Base-by-base conservation (phyloP, 768 basidiomycete genomes). In the Agrocybe praecox region DNA sequence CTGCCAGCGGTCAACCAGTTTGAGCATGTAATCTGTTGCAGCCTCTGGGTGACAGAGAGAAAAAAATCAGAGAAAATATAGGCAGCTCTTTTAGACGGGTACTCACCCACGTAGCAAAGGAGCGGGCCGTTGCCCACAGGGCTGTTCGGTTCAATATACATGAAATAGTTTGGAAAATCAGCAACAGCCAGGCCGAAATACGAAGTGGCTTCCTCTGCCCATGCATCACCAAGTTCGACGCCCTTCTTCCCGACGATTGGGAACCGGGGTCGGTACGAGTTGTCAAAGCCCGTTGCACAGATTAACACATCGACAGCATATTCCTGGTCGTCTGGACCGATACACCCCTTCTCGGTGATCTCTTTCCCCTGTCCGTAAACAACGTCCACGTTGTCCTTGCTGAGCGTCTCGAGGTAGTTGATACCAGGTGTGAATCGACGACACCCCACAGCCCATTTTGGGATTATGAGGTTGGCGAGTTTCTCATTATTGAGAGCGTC, bases 401-500 rank as follows among this genome's bases (percentile, higher is more conserved):
- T 56, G n/a, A 75, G 56, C 1, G 70, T 63, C 56, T 75, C 73
- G 10, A 75, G 68, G 55, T 73, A 74, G 11, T 67, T 67, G 18
- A 68, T 60, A 1, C 72, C 73, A 6, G 74, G 73, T 2, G 73
- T 74, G 2, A 74, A 59, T 43, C 73, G 57, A 7, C 72, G 55
- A 49, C 73, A 75, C 1, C 73, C 72, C 1, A 74, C 64, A 17
- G 64, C 67, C 57, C 68, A 75, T 7, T 58, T 62, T 1, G 72
- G 73, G 15, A 74, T 68, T 19, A 75, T 24, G 40, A 74, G 67
- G 14, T 76, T 76, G 11, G 73, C 73, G 42, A 85, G 78, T 51
- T 73, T 77, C 58, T 74, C 70, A 14, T 71, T 74, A 26, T 56
- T 43, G 17, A 85, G 68, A 52, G 74, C 75, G 45, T 70, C 67